Evolutionary conservation across 805 yeast species (phyloP), one percentile per base, ranked within the genome.

Genomic region (Lipomyces yamanashiensis): DNA sequence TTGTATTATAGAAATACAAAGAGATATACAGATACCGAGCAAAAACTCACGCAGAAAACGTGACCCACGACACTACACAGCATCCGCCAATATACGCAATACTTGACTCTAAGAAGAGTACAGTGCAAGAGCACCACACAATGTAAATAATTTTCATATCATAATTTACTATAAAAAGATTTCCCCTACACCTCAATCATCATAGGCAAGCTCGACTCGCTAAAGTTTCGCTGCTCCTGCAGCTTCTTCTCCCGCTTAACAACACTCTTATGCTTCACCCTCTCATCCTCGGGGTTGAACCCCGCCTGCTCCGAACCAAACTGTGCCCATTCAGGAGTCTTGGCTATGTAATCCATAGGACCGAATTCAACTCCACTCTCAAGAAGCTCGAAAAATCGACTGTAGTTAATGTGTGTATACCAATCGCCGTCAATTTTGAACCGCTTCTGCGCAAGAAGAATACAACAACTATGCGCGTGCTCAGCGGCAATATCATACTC

Each of bases 401-500:
- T 82, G 74, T 92, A 92, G 75, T 92, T 88, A 59, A 92, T 92
- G 74, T 92, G 97, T 0, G 98, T 92, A 74, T 85, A 82, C 98
- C 98, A 92, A 68, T 82, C 84, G 40, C 83, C 87, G 72, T 88
- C 76, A 62, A 86, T 85, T 67, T 84, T 80, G 80, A 91, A 92
- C 71, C 86, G 85, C 45, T 79, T 80, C 68, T 87, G 88, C 0
- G 96, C 97, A 70, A 92, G 84, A 68, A 92, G 79, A 19, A 92
- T 88, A 78, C 97, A 92, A 77, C 97, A 92, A 1, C 96, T 88
- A 74, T 92, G 98, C 0, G 97, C 96, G 75, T 92, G 98, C 75
- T 92, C 97, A 0, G 97, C 96, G 10, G 97, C 97, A 63, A 92
- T 80, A 53, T 86, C 96, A 72, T 92, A 92, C 34, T 81, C 81